A percentile compares a stretch with the other conserved stretches of the same genome.
These are phyloP conservation scores for Ampelocalamus luodianensis DNA, from an alignment of 176 grass and related monocot species.

Conservation along the genomic window DNA sequence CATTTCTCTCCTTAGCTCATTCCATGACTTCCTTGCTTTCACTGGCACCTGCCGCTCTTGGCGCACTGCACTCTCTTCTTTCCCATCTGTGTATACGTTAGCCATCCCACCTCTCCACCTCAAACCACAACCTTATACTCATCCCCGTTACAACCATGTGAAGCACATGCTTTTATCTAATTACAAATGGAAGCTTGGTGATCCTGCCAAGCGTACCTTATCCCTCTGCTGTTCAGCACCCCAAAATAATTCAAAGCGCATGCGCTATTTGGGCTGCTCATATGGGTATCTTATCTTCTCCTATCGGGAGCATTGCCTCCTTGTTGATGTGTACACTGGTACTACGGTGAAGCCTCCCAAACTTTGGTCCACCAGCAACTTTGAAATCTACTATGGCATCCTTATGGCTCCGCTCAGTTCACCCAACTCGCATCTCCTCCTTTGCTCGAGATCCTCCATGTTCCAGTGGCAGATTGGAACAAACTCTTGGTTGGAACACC, in stretches of 20 bases:
- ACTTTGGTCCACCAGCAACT: not conserved
- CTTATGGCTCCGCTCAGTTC: constrained; percentile 52
- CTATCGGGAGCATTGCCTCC: constrained; percentile 30
- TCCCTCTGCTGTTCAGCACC: not conserved
- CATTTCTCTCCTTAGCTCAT: constrained; percentile 52
- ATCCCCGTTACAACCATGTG: not conserved
- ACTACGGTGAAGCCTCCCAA: constrained; percentile 41
- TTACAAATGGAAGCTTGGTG: constrained; percentile 25
- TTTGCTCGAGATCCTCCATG: constrained; percentile 35
- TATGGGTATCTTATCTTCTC: constrained; percentile 59
- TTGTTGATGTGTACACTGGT: constrained; percentile 56
- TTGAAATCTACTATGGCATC: constrained; percentile 34
- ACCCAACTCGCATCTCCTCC: constrained; percentile 48
- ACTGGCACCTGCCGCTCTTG: constrained; percentile 58
- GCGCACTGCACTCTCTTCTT: constrained; percentile 39
- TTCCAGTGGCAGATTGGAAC: constrained; percentile 54
- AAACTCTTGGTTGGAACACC: constrained; percentile 35
- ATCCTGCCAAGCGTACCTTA: constrained; percentile 22
- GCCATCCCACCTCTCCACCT: constrained; percentile 55
- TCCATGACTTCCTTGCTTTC: constrained; percentile 58
- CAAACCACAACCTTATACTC: not conserved
- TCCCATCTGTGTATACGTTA: constrained; percentile 22
- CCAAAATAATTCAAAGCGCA: constrained; percentile 3
- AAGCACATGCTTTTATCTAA: not conserved
- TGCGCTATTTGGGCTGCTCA: constrained; percentile 53